Evolutionary conservation across 495 filamentous ascomycete genomes (phyloP).

Genomic region (Hypoxylon perforatum): DNA sequence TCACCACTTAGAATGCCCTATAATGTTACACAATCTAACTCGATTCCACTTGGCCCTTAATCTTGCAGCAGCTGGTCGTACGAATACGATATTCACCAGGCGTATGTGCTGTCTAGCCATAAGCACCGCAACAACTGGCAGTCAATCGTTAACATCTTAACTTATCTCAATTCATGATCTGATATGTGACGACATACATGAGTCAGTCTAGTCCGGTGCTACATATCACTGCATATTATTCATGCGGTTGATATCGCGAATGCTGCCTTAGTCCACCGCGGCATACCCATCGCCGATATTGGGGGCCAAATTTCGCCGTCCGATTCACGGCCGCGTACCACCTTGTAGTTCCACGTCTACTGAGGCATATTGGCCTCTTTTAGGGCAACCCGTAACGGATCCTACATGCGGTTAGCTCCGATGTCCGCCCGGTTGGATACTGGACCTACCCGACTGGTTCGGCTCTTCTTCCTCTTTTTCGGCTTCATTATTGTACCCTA

Average conservation of each 20-base stretch:
- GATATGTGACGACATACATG: neutral
- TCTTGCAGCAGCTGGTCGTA: too few species aligned
- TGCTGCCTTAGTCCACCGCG: constrained; percentile 3
- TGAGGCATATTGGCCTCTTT: constrained; percentile 5
- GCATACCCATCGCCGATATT: constrained; percentile 3
- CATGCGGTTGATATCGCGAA: constrained; percentile 1
- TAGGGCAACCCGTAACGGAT: constrained; percentile 7
- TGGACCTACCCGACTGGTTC: constrained; percentile 8
- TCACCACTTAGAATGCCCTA: too few species aligned
- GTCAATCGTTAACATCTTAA: neutral
- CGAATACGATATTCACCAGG: too few species aligned
- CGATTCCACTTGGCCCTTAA: too few species aligned
- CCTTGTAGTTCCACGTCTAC: constrained; percentile 13
- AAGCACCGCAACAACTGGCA: too few species aligned
- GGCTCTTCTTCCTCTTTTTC: constrained; percentile 14
- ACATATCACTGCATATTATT: neutral
- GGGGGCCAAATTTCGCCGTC: constrained; percentile 10
- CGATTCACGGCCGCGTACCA: constrained; percentile 14
- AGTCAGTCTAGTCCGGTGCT: neutral
- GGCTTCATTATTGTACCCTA: constrained; percentile 15
- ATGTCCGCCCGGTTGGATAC: neutral
- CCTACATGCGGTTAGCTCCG: neutral
- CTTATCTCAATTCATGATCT: neutral
- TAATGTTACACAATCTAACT: too few species aligned
- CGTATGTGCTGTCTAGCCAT: too few species aligned